Percentiles rank a stretch among this genome's conserved stretches.
phyloP scores from a whole-genome alignment of 768 basidiomycete genomes.

The Suillus tomentosus region DNA sequence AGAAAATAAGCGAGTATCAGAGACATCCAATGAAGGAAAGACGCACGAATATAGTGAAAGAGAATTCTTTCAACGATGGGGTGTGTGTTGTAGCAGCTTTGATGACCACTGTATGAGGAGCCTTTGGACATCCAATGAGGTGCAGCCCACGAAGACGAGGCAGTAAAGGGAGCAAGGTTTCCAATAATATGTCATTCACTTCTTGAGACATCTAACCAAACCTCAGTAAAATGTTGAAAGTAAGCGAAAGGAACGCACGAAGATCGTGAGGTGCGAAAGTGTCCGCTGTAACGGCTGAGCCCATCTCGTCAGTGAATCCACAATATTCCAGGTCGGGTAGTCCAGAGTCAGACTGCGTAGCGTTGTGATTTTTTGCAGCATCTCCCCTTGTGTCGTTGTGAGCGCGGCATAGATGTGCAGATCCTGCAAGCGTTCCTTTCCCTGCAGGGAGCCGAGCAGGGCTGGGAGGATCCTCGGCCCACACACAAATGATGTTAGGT shows the following conservation, averaged over 20 bases:
- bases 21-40: slow-evolving; percentile 8
- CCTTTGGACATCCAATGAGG: slow-evolving; percentile 57
- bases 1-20: slow-evolving; percentile 8
- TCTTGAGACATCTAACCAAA: slow-evolving; percentile 53
- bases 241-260: slow-evolving; percentile 42
- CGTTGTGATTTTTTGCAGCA: slow-evolving; percentile 41
- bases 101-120: slow-evolving; percentile 55
- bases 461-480: slow-evolving; percentile 47
- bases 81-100: slow-evolving; percentile 44
- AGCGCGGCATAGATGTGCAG: slow-evolving; percentile 56
- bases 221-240: not conserved
- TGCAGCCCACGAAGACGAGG: slow-evolving; percentile 60
- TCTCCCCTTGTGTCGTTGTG: slow-evolving; percentile 49
- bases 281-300: slow-evolving; percentile 41
- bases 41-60: slow-evolving; percentile 61
- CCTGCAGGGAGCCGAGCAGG: slow-evolving; percentile 49
- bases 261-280: slow-evolving; percentile 57
- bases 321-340: slow-evolving; percentile 60
- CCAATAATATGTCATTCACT: slow-evolving; percentile 54
- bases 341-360: slow-evolving; percentile 56
- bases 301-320: slow-evolving; percentile 65
- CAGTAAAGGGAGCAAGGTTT: slow-evolving; percentile 47
- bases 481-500: slow-evolving; percentile 60
- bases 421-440: slow-evolving; percentile 45
- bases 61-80: slow-evolving; percentile 59